Base-by-base conservation (phyloP, 805 yeast genomes). In the Ogataea nakhonphanomensis region DNA sequence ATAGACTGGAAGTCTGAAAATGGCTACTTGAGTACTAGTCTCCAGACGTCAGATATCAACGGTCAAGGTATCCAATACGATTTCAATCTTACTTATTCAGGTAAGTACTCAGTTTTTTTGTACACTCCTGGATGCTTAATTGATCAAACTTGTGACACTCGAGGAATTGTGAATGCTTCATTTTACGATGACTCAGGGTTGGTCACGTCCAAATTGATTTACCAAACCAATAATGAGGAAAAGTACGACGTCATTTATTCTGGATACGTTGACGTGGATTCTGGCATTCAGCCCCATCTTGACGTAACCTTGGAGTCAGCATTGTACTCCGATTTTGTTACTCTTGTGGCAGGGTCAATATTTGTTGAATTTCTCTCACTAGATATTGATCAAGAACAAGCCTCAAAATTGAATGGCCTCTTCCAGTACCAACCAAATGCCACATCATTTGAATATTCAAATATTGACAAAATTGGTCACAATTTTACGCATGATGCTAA, bases 81-180 rank as follows among this genome's bases (percentile, higher is more conserved):
- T 41, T 87, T 96, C 8, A 81, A 81, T 49, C 75, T 88, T 13
- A 68, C 84, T 0, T 73, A 77, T 46, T 69, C 86, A 0, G 97
- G 97, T 8, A 70, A 78, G 44, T 93, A 88, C 59, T 68, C 86
- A 0, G 69, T 93, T 17, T 66, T 77, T 37, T 52, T 90, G 35
- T 82, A 77, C 52, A 93, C 99, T 0, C 96, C 96, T 0, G 98
- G 98, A 0, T 93, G 99, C 65, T 38, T 59, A 1, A 58, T 51
- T 3, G 95, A 85, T 57, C 62, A 66, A 35, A 73, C 93, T 0
- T 93, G 99, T 63, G 50, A 58, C 15, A 43, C 65, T 14, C 74
- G 99, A 57, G 91, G 95, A 8, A 73, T 77, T 20, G 91, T 86
- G 3, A 86, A 86, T 51, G 96, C 82, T 0, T 73, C 95, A 0